Base-by-base conservation (phyloP, 805 yeast species). In the Monosporozyma aerobia region DNA sequence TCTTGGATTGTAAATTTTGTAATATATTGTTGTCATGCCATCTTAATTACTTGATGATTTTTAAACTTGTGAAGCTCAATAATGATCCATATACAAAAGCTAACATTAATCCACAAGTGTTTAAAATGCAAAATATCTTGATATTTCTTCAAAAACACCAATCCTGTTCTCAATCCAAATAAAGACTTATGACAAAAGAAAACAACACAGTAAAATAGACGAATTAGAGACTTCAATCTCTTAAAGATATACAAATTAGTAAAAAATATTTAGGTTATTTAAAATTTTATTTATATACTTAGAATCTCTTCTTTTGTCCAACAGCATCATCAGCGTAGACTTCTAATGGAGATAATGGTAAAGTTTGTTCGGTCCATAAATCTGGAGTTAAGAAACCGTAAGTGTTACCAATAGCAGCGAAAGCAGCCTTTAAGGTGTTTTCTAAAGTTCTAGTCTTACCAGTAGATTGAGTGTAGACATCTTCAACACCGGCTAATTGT, bases 381-480 rank as follows among this genome's bases (percentile, higher is more conserved):
- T 90, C 87, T 74, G 99, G 99, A 77, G 99, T 94, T 80, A 94
- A 86, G 98, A 90, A 94, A 81, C 95, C 97, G 89, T 94, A 94
- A 68, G 99, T 89, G 96, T 90, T 92, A 82, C 97, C 97, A 73
- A 94, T 86, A 72, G 99, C 99, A 78, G 85, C 90, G 83, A 94
- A 94, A 72, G 97, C 88, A 73, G 99, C 99, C 86, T 94, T 94
- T 76, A 94, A 87, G 76, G 99, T 94, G 96, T 94, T 94, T 83
- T 94, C 99, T 71, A 90, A 82, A 73, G 99, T 94, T 87, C 97
- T 90, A 83, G 99, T 94, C 69, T 96, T 87, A 80, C 99, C 99
- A 64, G 94, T 83, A 69, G 99, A 92, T 70, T 95, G 83, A 69
- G 99, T 94, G 90, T 90, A 94, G 72, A 94, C 96, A 80, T 94